Conservation (phyloP, 805 yeast species). For the Candida tammaniensis region DNA sequence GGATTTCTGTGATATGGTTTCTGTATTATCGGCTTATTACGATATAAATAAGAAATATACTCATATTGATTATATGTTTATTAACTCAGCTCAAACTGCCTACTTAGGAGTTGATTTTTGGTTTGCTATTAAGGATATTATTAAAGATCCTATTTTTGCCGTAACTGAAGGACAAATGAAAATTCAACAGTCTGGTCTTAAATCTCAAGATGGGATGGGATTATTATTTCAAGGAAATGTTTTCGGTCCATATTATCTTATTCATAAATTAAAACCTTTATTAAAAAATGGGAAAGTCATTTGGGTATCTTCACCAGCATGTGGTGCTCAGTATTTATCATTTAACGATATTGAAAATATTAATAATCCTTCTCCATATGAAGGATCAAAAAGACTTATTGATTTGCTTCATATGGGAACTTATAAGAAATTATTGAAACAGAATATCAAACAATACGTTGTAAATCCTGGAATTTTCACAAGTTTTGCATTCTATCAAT, state of each 20-base stretch:
- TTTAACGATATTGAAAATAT: slow-evolving; percentile 73
- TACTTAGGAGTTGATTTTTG: slow-evolving; percentile 86
- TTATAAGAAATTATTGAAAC: slow-evolving; percentile 46
- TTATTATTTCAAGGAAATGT: slow-evolving; percentile 92
- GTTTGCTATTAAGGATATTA: slow-evolving; percentile 67
- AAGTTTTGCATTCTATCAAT: slow-evolving; percentile 74
- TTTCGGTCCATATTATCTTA: slow-evolving; percentile 89
- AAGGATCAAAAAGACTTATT: slow-evolving; percentile 85
- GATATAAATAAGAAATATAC: slow-evolving; percentile 64
- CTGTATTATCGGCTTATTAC: slow-evolving; percentile 69
- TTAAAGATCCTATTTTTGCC: slow-evolving; percentile 67
- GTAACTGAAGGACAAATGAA: slow-evolving; percentile 89
- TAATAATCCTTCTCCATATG: slow-evolving; percentile 68
- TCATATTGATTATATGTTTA: slow-evolving; percentile 72
- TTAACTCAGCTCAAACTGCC: slow-evolving; percentile 89
- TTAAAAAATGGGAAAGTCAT: slow-evolving; percentile 63
- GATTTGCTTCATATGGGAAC: slow-evolving; percentile 81
- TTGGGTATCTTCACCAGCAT: slow-evolving; percentile 86
- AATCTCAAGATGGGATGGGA: slow-evolving; percentile 77
- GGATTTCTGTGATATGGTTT: slow-evolving; percentile 90
- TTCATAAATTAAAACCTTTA: slow-evolving; percentile 60
- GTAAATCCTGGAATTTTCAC: slow-evolving; percentile 94
- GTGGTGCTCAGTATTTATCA: slow-evolving; percentile 71
- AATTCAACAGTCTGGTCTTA: slow-evolving; percentile 74
- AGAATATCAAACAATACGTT: slow-evolving; percentile 68